These are phyloP conservation scores for Ogataea siamensis DNA, from an alignment of 805 yeast species.

Conservation along the genomic window DNA sequence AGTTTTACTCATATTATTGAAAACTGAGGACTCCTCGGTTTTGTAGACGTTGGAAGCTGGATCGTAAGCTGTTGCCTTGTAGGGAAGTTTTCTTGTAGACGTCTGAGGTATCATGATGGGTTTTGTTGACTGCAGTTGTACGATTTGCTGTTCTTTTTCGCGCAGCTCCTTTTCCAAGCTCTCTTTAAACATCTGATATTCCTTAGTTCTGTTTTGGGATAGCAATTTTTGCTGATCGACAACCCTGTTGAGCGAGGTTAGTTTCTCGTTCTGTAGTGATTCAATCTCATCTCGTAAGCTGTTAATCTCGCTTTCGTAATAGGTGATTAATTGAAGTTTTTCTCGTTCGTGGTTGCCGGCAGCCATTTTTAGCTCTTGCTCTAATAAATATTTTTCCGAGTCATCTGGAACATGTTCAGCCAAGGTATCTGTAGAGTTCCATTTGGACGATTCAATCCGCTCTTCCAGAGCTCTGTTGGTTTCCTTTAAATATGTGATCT, in stretches of 20 bases:
- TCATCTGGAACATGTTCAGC: background rate
- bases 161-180: slow-evolving; percentile 13
- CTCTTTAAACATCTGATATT: slow-evolving; percentile 6
- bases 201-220: slow-evolving; percentile 15
- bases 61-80: background rate
- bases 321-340: too few species aligned
- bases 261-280: background rate
- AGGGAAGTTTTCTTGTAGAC: background rate
- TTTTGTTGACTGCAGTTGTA: slow-evolving; percentile 20
- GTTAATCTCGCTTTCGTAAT: background rate
- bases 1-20: background rate
- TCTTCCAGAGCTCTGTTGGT: background rate
- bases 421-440: slow-evolving; percentile 3
- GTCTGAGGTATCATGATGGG: slow-evolving; percentile 26
- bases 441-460: background rate
- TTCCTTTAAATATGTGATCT: background rate
- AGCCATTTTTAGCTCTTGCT: background rate
- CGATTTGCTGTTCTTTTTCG: slow-evolving; percentile 19
- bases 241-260: background rate
- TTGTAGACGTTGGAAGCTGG: background rate
- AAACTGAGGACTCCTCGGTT: background rate
- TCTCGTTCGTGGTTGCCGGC: background rate
- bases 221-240: slow-evolving; percentile 4
- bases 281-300: slow-evolving; percentile 2
- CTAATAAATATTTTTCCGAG: background rate